These are phyloP conservation scores for Eremothecium coryli DNA, from an alignment of 1,139 yeast species.

Conservation along the genomic window DNA sequence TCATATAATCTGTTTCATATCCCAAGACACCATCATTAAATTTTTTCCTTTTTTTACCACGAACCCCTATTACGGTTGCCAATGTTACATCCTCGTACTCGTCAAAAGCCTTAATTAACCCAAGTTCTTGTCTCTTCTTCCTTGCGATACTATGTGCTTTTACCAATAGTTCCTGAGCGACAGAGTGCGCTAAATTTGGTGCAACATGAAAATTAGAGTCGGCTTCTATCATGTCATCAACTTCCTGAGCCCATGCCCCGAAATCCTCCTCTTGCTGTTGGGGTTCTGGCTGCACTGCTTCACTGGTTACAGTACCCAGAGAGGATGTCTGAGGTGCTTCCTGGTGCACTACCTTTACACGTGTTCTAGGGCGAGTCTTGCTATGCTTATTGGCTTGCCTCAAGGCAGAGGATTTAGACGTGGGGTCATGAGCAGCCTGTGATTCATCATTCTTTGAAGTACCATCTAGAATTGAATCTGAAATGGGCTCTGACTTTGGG, in stretches of 20 bases:
- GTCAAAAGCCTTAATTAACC: slow-evolving; percentile 26
- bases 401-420: not conserved
- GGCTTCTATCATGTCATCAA: slow-evolving; percentile 6
- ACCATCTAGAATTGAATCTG: not conserved
- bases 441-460: not conserved
- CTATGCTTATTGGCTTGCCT: slow-evolving; percentile 1
- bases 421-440: not conserved
- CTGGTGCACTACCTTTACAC: slow-evolving; percentile 5
- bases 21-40: slow-evolving; percentile 27
- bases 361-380: slow-evolving; percentile 1
- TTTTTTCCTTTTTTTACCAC: slow-evolving; percentile 31
- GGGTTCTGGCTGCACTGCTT: not conserved
- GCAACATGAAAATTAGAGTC: slow-evolving; percentile 6
- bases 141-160: slow-evolving; percentile 17
- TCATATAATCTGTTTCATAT: slow-evolving; percentile 28
- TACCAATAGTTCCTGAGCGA: slow-evolving; percentile 16
- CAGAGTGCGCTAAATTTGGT: slow-evolving; percentile 16
- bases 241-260: slow-evolving; percentile 2
- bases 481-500: not conserved
- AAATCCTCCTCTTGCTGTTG: slow-evolving; percentile 5
- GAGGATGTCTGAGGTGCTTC: slow-evolving; percentile 1
- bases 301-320: not conserved
- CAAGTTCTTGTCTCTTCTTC: slow-evolving; percentile 24
- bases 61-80: slow-evolving; percentile 30
- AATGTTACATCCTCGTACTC: slow-evolving; percentile 30